phyloP scores from a whole-genome alignment of 2,329 filamentous ascomycete genomes.

The Alternaria angustiovoidea region DNA sequence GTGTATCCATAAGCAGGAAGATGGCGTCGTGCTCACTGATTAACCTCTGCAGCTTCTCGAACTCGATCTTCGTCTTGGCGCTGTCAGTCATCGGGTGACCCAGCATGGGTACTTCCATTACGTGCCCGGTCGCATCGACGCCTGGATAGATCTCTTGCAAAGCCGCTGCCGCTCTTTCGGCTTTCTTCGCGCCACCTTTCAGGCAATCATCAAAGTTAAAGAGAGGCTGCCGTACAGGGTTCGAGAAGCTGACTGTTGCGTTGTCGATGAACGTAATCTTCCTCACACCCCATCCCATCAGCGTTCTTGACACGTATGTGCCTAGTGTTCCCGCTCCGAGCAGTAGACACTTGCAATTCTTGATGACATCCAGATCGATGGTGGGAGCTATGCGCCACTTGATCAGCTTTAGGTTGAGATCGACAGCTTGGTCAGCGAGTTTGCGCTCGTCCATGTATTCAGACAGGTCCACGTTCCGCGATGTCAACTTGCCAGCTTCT shows the following conservation, averaged over 20 bases:
- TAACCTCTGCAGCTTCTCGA: slow-evolving; percentile 75
- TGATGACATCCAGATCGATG: slow-evolving; percentile 86
- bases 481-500: slow-evolving; percentile 76
- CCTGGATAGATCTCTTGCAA: slow-evolving; percentile 89
- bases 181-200: slow-evolving; percentile 84
- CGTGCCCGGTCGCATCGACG: slow-evolving; percentile 80
- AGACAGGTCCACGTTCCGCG: slow-evolving; percentile 80
- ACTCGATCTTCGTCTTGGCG: slow-evolving; percentile 73
- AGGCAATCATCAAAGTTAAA: slow-evolving; percentile 91
- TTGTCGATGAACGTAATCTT: slow-evolving; percentile 98
- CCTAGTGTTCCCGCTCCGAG: slow-evolving; percentile 93
- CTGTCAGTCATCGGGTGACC: slow-evolving; percentile 86
- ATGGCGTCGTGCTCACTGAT: slow-evolving; percentile 89
- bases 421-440: slow-evolving; percentile 91
- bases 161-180: slow-evolving; percentile 78
- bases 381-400: slow-evolving; percentile 96
- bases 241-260: slow-evolving; percentile 91
- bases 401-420: slow-evolving; percentile 96
- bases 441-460: slow-evolving; percentile 92
- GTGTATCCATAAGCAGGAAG: slow-evolving; percentile 96
- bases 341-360: slow-evolving; percentile 86
- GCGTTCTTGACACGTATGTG: slow-evolving; percentile 88
- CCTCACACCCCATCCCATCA: slow-evolving; percentile 94
- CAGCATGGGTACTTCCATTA: slow-evolving; percentile 91
- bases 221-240: slow-evolving; percentile 92